Base-by-base conservation (phyloP, 2,329 filamentous ascomycete species). In the Penicillium oxalicum region DNA sequence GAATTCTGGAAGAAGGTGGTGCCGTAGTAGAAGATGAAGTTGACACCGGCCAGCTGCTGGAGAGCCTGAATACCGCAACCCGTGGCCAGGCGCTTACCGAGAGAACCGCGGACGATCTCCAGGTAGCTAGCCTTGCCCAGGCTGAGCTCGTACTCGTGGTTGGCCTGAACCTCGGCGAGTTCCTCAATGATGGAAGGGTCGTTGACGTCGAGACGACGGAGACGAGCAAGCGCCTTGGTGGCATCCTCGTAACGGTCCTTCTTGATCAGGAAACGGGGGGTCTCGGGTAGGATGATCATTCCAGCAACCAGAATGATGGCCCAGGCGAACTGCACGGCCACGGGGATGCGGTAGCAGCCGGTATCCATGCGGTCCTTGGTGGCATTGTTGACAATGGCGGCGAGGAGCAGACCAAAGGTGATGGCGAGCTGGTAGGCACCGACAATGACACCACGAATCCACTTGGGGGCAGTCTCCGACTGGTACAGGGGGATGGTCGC, bases 231-330 rank as follows among this genome's bases (percentile, higher is more conserved):
- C 4, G 82, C 71, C 5, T 70, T 60, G 50, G 81, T 77, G 27
- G 88, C 88, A 40, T 75, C 65, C 40, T 84, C 80, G 42, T 87
- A 75, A 49, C 79, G 75, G 51, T 85, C 84, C 63, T 82, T 82
- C 77, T 88, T 90, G 73, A 94, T 86, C 62, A 82, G 88, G 77
- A 84, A 93, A 57, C 88, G 84, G 32, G 88, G 88, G 0, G 87
- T 90, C 67, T 94, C 88, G 44, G 88, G 88, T 11, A 94, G 81
- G 61, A 88, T 69, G 56, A 88, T 70, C 46, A 94, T 80, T 61
- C 88, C 88, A 45, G 63, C 66, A 24, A 74, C 86, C 24, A 94
- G 82, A 55, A 93, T 84, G 40, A 90, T 44, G 38, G 86, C 87
- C 85, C 87, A 94, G 47, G 81, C 71, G 71, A 90, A 88, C 71